Evolutionary conservation across 305 asterid species (phyloP), one percentile per base, ranked within the genome.

Genomic region (Ajuga reptans): DNA sequence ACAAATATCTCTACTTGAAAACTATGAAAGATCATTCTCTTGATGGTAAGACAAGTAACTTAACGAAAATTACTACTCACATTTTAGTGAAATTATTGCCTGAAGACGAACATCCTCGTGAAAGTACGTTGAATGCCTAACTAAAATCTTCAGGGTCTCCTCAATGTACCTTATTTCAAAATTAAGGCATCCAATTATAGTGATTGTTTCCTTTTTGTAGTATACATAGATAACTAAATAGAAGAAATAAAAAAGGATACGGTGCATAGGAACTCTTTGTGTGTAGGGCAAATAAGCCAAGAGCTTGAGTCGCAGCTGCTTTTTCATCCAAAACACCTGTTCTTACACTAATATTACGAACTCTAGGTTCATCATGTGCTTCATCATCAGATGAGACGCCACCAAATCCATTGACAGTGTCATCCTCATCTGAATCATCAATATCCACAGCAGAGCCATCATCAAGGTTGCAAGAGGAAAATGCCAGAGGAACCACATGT

Each of bases 291-390:
- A 89, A 91, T 72, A 94, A 73, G 66, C 99, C 99, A 80, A 94
- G 95, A 73, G 98, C 96, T 81, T 94, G 99, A 69, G 99, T 91
- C 53, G 99, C 99, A 66, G 99, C 95, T 56, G 99, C 99, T 69
- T 91, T 94, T 84, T 94, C 99, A 81, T 94, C 99, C 83, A 94
- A 80, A 74, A 94, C 98, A 52, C 99, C 99, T 15, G 99, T 94
- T 83, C 98, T 86, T 69, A 94, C 86, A 74, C 98, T 94, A 72
- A 94, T 89, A 81, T 91, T 94, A 68, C 99, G 96, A 77, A 83
- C 96, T 77, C 97, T 83, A 18, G 96, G 93, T 74, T 94, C 97
- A 81, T 91, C 99, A 72, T 82, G 96, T 14, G 92, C 96, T 85
- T 94, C 98, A 68, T 94, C 99, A 81, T 94, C 99, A 68, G 99